Percentiles rank a stretch among this genome's conserved stretches.
These are phyloP conservation scores for Penicillium polonicum DNA, from an alignment of 2,329 filamentous ascomycete genomes.

Conservation along the genomic window DNA sequence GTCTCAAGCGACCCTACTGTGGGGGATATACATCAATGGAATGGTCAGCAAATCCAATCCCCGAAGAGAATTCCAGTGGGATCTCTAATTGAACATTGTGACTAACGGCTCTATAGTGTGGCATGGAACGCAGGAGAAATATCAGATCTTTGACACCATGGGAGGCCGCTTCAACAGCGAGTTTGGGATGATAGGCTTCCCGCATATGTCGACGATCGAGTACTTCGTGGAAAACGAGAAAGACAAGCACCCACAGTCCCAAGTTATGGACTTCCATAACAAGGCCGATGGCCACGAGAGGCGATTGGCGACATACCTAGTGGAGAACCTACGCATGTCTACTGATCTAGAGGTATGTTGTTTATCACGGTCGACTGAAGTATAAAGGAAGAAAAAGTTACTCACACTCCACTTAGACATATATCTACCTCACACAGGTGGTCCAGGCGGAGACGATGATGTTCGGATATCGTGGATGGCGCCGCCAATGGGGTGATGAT, in stretches of 20 bases:
- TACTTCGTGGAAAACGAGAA: background rate
- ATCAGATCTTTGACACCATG: background rate
- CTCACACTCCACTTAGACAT: background rate
- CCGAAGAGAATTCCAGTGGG: no score
- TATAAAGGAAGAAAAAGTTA: no score
- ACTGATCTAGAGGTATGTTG: background rate
- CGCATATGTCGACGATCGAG: background rate
- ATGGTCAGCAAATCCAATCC: background rate
- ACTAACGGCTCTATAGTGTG: background rate
- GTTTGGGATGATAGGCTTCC: background rate
- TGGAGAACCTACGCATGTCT: background rate
- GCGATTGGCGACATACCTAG: background rate
- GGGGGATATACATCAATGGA: background rate
- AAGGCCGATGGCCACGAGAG: background rate
- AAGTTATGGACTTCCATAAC: background rate
- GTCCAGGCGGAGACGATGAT: background rate
- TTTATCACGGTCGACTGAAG: no score
- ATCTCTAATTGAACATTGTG: no score
- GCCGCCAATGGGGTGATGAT: background rate
- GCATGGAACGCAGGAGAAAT: background rate
- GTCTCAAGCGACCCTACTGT: background rate
- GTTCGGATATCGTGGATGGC: background rate
- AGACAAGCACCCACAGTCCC: background rate
- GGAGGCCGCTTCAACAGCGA: background rate
- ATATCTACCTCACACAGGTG: background rate